Percentiles rank a stretch among this genome's conserved stretches.
Conservation (phyloP, 1,139 yeast species). For the Diutina catenulata region DNA sequence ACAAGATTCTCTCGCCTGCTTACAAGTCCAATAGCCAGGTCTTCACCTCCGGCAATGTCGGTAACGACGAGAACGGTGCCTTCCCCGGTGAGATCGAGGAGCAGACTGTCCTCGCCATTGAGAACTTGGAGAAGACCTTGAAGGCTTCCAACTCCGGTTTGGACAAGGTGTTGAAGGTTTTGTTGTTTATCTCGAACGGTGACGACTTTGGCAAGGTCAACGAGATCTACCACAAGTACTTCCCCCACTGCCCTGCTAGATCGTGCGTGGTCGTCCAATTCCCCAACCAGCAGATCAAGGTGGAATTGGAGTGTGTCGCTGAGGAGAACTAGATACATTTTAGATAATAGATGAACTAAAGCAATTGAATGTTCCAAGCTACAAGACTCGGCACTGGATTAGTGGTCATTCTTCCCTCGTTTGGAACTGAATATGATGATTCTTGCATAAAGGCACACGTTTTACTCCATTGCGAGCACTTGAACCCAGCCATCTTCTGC, state of each 20-base stretch:
- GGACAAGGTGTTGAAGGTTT: constrained; percentile 4
- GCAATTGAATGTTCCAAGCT: too few species aligned
- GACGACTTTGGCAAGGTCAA: not conserved
- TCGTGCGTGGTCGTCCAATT: constrained; percentile 11
- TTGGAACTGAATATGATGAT: too few species aligned
- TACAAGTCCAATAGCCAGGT: constrained; percentile 2
- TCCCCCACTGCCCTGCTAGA: constrained; percentile 5
- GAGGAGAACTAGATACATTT: constrained; percentile 3
- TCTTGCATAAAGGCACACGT: too few species aligned
- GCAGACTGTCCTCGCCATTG: not conserved
- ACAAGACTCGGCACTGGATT: too few species aligned
- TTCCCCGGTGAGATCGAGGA: not conserved
- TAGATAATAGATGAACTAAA: too few species aligned
- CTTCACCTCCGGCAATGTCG: constrained; percentile 1
- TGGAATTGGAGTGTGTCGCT: constrained; percentile 33
- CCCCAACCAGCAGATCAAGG: constrained; percentile 27
- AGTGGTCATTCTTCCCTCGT: too few species aligned
- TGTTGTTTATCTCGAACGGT: constrained; percentile 2
- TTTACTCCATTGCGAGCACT: too few species aligned
- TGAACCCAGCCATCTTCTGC: too few species aligned
- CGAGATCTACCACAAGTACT: constrained; percentile 4
- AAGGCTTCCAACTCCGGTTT: not conserved
- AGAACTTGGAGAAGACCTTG: not conserved
- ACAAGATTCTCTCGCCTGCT: constrained; percentile 2
- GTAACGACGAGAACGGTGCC: not conserved